Evolutionary conservation across 192 early-diverging fungal species (phyloP), one percentile per base, ranked within the genome.

Genomic region (Gryganskiella cystojenkinii): DNA sequence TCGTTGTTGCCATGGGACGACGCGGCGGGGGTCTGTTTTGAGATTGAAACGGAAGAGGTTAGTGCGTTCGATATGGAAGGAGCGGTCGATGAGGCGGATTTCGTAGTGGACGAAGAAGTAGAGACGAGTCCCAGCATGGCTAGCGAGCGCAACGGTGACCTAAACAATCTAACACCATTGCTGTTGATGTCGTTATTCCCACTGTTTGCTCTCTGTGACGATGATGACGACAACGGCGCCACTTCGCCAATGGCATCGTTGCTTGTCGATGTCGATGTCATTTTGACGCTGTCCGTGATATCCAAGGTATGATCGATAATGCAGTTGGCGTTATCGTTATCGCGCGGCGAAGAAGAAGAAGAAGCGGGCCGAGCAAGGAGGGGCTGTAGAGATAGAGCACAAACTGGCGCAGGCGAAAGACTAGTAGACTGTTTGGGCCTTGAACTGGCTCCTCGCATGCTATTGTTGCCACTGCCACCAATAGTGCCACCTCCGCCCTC

Each of bases 101-200:
- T 43, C 9, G 22, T 14, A 22, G 56, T 14, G 28, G 60, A 20
- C 47, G 28, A 25, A 34, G 61, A 49, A 35, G 61, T 47, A 35
- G n/a, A n/a, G n/a, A 37, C 61, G 22, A 44, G 45, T 20, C 31
- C 31, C n/a, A 63, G 61, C 31, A 51, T 50, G n/a, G 28, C 61
- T 15, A 64, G 24, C 9, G 62, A 54, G 15, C 62, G 35, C 15
- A 52, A 25, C 6, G 62, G 20, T 3, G 62, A 25, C 51, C 40
- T 52, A 3, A 54, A 43, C 25, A 22, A 49, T 15, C 51, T 50
- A 9, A 8, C 58, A 46, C 37, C 17, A 28, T n/a, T 20, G 45
- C 33, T 10, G 10, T 27, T 35, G 61, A 20, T 40, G 30, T 50
- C 20, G n/a, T 56, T 37, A 31, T 7, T 14, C 4, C 20, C 7